Conservation (phyloP, 768 basidiomycete species). For the Trametes coccinea region DNA sequence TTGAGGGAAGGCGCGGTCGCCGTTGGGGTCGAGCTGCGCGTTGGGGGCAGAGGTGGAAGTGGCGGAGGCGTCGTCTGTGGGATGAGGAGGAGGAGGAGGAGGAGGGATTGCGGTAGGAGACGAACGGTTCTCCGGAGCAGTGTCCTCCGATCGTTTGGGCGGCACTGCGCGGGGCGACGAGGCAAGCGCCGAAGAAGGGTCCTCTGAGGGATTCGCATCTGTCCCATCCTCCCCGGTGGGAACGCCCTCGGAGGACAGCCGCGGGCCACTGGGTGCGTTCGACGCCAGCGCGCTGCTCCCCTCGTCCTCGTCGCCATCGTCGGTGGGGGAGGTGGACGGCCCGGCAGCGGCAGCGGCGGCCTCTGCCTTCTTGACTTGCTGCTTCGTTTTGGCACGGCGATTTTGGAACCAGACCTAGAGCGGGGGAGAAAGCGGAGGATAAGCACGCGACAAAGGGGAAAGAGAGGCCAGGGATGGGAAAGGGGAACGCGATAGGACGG, state of each 20-base stretch:
- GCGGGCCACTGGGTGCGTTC: neutral
- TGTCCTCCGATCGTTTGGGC: neutral
- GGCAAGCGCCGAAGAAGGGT: conserved; percentile 6
- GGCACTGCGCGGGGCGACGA: conserved; percentile 1
- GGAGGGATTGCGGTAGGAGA: neutral
- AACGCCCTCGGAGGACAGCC: neutral
- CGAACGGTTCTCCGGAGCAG: neutral
- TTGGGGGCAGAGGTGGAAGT: neutral
- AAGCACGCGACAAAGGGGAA: neutral
- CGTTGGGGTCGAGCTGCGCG: neutral
- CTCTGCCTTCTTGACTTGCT: conserved; percentile 49
- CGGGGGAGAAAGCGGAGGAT: neutral
- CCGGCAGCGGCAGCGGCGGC: conserved; percentile 1
- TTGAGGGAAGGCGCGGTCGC: conserved; percentile 6
- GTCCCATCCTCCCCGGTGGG: conserved; percentile 6
- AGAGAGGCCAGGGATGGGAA: neutral
- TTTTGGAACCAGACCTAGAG: conserved; percentile 90
- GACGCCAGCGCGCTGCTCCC: neutral
- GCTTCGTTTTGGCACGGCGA: conserved; percentile 85
- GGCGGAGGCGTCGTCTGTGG: too few relatives aligned
- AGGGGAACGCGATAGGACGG: neutral
- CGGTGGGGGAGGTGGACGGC: too few relatives aligned
- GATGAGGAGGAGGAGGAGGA: neutral
- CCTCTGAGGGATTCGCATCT: conserved; percentile 2
- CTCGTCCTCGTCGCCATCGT: too few relatives aligned